Percentiles rank a stretch among this genome's conserved stretches.
These are phyloP conservation scores for Vigna unguiculata DNA, from an alignment of 306 rosid genomes.

Conservation along the genomic window DNA sequence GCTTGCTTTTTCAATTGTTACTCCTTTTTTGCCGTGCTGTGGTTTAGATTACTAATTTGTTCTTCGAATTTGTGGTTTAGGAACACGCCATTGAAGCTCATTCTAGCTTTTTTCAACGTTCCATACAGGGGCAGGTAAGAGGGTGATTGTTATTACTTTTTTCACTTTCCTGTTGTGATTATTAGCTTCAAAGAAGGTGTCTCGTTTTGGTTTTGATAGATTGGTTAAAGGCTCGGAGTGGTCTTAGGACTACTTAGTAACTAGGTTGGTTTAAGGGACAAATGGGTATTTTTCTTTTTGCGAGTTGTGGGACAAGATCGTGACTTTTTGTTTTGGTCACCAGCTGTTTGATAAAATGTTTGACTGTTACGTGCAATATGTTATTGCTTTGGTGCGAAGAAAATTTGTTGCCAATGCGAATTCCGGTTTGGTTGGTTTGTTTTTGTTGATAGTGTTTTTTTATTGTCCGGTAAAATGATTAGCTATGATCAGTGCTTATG, in stretches of 20 bases:
- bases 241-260: no score
- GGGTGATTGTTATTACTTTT: not conserved
- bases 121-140: conserved; percentile 5
- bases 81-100: not conserved
- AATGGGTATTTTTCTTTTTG: not conserved
- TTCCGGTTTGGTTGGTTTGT: not conserved
- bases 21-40: not conserved
- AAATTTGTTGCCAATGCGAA: not conserved
- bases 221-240: not conserved
- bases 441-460: not conserved
- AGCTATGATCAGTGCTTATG: not conserved
- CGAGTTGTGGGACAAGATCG: not conserved
- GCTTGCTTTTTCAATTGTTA: not conserved
- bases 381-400: not conserved
- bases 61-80: not conserved
- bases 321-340: conserved; percentile 21
- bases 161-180: not conserved
- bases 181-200: not conserved
- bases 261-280: not conserved
- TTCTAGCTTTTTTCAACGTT: not conserved
- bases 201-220: conserved; percentile 1
- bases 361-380: not conserved
- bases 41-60: conserved; percentile 6
- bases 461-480: not conserved
- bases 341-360: conserved; percentile 36